Percentiles rank a stretch among this genome's conserved stretches.
Evolutionary conservation across 2,329 filamentous ascomycete species (phyloP).

Genomic region (Calonectria hongkongensis): DNA sequence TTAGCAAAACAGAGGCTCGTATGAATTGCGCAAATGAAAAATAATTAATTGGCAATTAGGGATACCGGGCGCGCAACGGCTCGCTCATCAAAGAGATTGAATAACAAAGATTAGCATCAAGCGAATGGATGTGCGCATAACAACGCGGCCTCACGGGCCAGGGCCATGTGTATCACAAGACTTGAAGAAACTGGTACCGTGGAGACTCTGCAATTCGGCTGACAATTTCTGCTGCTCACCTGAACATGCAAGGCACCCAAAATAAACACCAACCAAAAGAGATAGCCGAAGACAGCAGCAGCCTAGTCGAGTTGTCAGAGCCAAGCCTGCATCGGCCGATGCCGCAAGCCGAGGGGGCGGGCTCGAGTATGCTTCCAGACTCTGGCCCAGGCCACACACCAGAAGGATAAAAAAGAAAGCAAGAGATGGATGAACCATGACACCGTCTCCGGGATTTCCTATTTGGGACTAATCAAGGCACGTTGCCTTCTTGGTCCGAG

Average conservation of each 20-base stretch:
- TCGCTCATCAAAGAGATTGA: constrained; percentile 2
- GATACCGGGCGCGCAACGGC: neutral
- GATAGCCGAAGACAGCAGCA: constrained; percentile 31
- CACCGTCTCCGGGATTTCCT: constrained; percentile 45
- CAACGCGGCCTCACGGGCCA: constrained; percentile 21
- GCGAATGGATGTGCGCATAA: constrained; percentile 7
- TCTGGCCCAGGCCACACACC: constrained; percentile 19
- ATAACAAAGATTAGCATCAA: neutral
- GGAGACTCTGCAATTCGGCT: constrained; percentile 13
- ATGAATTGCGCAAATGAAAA: neutral
- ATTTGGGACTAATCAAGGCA: constrained; percentile 39
- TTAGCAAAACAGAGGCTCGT: neutral
- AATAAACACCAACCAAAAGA: constrained; percentile 33
- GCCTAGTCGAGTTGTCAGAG: constrained; percentile 13
- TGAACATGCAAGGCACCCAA: constrained; percentile 25
- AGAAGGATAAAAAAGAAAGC: constrained; percentile 17
- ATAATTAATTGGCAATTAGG: neutral
- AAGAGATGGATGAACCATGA: constrained; percentile 23
- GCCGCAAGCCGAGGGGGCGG: constrained; percentile 33
- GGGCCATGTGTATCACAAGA: constrained; percentile 6
- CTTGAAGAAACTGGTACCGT: constrained; percentile 27
- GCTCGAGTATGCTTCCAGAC: constrained; percentile 36
- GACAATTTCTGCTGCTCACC: constrained; percentile 33
- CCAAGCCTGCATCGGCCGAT: constrained; percentile 20
- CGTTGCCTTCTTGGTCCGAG: constrained; percentile 13